Percentiles rank a stretch among this genome's conserved stretches.
These are phyloP conservation scores for Pestalotiopsis sp. DNA, from an alignment of 2,329 filamentous ascomycete genomes.

Conservation along the genomic window DNA sequence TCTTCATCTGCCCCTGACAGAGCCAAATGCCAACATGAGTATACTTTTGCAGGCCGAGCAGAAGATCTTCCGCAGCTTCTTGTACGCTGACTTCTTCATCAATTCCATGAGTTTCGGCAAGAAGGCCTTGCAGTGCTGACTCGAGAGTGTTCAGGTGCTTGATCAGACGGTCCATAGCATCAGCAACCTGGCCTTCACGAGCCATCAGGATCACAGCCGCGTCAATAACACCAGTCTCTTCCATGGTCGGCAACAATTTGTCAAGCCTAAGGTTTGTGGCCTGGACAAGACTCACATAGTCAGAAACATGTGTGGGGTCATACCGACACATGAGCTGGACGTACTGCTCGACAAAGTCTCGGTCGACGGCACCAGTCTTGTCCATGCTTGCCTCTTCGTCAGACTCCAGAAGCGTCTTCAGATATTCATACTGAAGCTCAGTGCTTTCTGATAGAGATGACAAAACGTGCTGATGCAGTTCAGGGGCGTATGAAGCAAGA, in stretches of 20 bases:
- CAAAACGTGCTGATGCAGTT: conserved; percentile 68
- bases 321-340: conserved; percentile 90
- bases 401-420: conserved; percentile 74
- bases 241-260: conserved; percentile 81
- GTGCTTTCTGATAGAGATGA: conserved; percentile 61
- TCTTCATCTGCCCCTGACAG: conserved; percentile 81
- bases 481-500: conserved; percentile 61
- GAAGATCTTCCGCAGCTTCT: conserved; percentile 71
- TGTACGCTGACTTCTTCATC: conserved; percentile 56
- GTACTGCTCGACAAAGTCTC: conserved; percentile 77
- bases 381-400: conserved; percentile 33
- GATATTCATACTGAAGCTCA: conserved; percentile 73
- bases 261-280: conserved; percentile 79
- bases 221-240: conserved; percentile 86
- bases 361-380: conserved; percentile 40
- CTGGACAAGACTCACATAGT: conserved; percentile 78
- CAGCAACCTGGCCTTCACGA: conserved; percentile 78
- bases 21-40: conserved; percentile 93
- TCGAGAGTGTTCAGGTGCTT: conserved; percentile 79
- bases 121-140: conserved; percentile 72
- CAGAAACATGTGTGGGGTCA: conserved; percentile 78
- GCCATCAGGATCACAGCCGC: conserved; percentile 91
- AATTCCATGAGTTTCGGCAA: conserved; percentile 61
- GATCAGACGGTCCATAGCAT: conserved; percentile 85
- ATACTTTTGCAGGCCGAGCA: conserved; percentile 84